phyloP scores from a whole-genome alignment of 2,329 filamentous ascomycete species.

The Ophiostoma ulmi region DNA sequence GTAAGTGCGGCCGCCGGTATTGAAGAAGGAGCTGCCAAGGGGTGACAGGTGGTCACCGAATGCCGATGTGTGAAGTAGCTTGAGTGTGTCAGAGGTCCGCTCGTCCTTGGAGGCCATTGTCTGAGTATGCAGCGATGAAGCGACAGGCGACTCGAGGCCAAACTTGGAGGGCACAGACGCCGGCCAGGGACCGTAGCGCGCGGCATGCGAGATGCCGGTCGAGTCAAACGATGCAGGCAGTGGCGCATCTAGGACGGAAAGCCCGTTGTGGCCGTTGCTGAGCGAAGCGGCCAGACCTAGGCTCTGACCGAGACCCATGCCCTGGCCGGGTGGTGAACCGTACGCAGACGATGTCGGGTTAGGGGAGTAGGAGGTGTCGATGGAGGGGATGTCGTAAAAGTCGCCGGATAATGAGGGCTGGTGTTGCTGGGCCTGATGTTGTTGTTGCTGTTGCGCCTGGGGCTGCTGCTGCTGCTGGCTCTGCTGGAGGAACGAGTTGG shows the following conservation, averaged over 20 bases:
- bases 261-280: conserved; percentile 62
- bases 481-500: conserved; percentile 60
- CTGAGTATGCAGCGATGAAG: conserved; percentile 54
- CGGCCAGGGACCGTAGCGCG: conserved; percentile 82
- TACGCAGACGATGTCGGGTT: conserved; percentile 55
- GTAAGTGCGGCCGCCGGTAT: not conserved
- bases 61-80: conserved; percentile 60
- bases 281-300: conserved; percentile 48
- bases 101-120: conserved; percentile 40
- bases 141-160: conserved; percentile 75
- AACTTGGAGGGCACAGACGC: conserved; percentile 91
- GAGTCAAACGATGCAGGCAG: conserved; percentile 94
- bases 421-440: not conserved
- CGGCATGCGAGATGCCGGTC: conserved; percentile 87
- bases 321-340: conserved; percentile 70
- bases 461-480: conserved; percentile 41
- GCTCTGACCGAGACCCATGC: conserved; percentile 10
- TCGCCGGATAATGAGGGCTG: conserved; percentile 47
- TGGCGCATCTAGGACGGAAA: conserved; percentile 91
- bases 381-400: conserved; percentile 51
- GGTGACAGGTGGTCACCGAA: conserved; percentile 61
- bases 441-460: conserved; percentile 30
- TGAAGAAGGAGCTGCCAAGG: not conserved
- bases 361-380: conserved; percentile 55
- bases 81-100: conserved; percentile 59